phyloP scores from a whole-genome alignment of 177 flowering plant species.

The Vitis hybrid region DNA sequence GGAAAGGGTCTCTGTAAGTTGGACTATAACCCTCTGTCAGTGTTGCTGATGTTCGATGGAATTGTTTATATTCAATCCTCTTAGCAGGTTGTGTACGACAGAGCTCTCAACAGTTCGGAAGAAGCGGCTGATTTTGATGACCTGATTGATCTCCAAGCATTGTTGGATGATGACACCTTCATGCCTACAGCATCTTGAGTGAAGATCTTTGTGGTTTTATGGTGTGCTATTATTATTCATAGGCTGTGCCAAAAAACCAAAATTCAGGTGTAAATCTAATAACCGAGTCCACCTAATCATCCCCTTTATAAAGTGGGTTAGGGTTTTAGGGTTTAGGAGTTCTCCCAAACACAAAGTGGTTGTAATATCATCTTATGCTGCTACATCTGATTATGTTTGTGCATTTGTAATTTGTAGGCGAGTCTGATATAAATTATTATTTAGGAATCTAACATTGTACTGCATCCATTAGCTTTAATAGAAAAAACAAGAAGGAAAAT shows the following conservation, averaged over 20 bases:
- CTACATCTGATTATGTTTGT: not conserved
- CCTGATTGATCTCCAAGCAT: slow-evolving; percentile 54
- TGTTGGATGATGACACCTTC: slow-evolving; percentile 62
- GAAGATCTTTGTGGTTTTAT: not conserved
- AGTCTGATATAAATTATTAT: no score
- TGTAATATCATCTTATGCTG: not conserved
- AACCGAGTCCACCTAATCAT: not conserved
- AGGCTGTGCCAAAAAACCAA: not conserved
- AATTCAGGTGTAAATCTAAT: not conserved
- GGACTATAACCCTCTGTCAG: no score
- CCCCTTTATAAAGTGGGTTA: not conserved
- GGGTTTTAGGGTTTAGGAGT: not conserved
- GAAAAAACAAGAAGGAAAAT: not conserved
- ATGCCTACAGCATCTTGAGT: slow-evolving; percentile 44
- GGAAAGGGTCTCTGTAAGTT: no score
- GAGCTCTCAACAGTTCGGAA: slow-evolving; percentile 26
- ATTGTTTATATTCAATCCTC: not conserved
- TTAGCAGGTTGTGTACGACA: slow-evolving; percentile 45
- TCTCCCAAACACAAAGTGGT: not conserved
- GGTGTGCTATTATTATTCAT: no score
- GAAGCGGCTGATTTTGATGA: slow-evolving; percentile 45
- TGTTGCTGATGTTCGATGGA: no score
- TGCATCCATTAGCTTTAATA: not conserved
- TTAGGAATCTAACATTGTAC: not conserved
- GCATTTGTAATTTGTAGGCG: not conserved